Conservation (phyloP, 495 filamentous ascomycete genomes). For the Aspergillus carlsbadensis region DNA sequence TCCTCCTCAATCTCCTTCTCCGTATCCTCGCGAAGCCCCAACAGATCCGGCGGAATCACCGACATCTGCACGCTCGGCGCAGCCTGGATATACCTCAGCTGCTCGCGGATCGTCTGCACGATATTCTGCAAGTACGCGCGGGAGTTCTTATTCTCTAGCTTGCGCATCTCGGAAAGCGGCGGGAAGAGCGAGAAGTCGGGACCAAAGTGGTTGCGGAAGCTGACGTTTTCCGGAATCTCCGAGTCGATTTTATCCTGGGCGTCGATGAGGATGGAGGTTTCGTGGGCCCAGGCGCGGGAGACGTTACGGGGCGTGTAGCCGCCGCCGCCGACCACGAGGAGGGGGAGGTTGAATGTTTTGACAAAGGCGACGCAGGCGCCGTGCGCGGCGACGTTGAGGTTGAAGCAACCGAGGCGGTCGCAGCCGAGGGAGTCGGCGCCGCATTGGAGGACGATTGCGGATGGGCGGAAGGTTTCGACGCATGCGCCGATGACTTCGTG, state of each 20-base stretch:
- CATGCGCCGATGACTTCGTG: slow-evolving; percentile 74
- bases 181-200: slow-evolving; percentile 77
- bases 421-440: slow-evolving; percentile 94
- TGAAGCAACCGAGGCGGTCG: slow-evolving; percentile 92
- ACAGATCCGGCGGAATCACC: slow-evolving; percentile 75
- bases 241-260: slow-evolving; percentile 68
- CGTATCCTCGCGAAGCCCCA: slow-evolving; percentile 71
- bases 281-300: slow-evolving; percentile 92
- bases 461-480: slow-evolving; percentile 73
- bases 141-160: slow-evolving; percentile 76
- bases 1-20: slow-evolving; percentile 77
- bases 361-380: slow-evolving; percentile 86
- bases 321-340: slow-evolving; percentile 90
- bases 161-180: slow-evolving; percentile 64
- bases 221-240: slow-evolving; percentile 67
- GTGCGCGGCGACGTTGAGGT: slow-evolving; percentile 91
- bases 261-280: slow-evolving; percentile 86
- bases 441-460: slow-evolving; percentile 92
- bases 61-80: slow-evolving; percentile 87
- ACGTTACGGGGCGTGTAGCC: slow-evolving; percentile 98
- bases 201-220: slow-evolving; percentile 80
- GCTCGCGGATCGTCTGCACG: slow-evolving; percentile 72
- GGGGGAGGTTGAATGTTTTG: slow-evolving; percentile 71
- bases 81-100: slow-evolving; percentile 78
- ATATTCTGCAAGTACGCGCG: slow-evolving; percentile 72